Base-by-base conservation (phyloP, 148 eudicot species). In the Camellia lanceoleosa region DNA sequence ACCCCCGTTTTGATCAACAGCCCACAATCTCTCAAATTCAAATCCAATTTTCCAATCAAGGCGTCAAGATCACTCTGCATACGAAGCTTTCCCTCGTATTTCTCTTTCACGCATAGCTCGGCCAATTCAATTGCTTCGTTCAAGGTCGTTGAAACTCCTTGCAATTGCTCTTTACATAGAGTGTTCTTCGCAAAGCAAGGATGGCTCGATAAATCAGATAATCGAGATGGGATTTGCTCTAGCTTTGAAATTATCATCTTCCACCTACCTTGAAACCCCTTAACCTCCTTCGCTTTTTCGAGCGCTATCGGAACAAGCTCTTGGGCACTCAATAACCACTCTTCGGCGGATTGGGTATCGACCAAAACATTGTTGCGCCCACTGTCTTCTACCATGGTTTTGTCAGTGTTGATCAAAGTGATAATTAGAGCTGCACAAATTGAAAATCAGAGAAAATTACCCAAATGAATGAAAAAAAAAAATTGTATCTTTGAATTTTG, bases 61-160 rank as follows among this genome's bases (percentile, higher is more conserved):
- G 95, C 83, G 80, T 96, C 97, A 0, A 96, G 93, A 85, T 96
- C 90, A 60, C 99, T 96, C 80, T 96, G 98, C 98, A 91, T 92
- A 60, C 85, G 83, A 56, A 96, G 94, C 87, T 96, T 96, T 51
- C 99, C 99, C 62, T 94, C 95, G 10, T 87, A 92, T 77, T 91
- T 96, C 71, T 88, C 98, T 19, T 87, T 81, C 49, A 88, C 69
- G 73, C 99, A 96, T 54, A 78, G 54, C 44, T 92, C 95, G 0
- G 94, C 92, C 66, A 94, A 80, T 52, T 85, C 89, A 75, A 88
- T 74, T n/a, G 88, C 83, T 84, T 94, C 97, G 0, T 84, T 82
- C 75, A 96, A 77, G 12, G 98, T 94, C 80, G 86, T 91, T 1
- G 90, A 86, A 71, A 96, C 91, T 6, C 93, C 88, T 79, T 89